Conservation (phyloP, 495 filamentous ascomycete species). For the Lasiosphaeria hispida region DNA sequence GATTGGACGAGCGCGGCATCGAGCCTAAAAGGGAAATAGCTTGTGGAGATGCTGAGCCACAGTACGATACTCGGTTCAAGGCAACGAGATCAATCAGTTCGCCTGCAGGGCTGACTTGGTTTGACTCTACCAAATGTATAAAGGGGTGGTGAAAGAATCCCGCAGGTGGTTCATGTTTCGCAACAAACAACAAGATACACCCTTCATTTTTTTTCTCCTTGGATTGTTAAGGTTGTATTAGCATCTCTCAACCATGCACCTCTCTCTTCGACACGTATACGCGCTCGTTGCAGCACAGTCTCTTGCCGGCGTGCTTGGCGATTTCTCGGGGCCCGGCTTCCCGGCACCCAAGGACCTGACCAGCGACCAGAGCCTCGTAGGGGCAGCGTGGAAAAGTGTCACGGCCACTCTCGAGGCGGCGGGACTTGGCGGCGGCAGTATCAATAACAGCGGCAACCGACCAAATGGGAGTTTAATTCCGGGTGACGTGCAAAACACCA, state of each 20-base stretch:
- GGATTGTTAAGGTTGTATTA: neutral
- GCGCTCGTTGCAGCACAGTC: neutral
- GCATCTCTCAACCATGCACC: constrained; percentile 4
- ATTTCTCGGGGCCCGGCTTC: constrained; percentile 36
- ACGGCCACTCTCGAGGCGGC: constrained; percentile 28
- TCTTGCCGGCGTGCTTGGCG: constrained; percentile 20
- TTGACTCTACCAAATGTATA: neutral
- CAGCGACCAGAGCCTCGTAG: constrained; percentile 36
- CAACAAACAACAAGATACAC: neutral
- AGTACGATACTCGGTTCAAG: too few relatives aligned
- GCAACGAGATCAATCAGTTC: too few relatives aligned
- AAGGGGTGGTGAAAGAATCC: too few relatives aligned
- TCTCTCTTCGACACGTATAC: neutral
- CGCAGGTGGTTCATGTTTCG: too few relatives aligned
- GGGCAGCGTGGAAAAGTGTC: constrained; percentile 41
- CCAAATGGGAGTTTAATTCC: neutral
- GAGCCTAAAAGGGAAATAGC: too few relatives aligned
- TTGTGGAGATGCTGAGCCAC: too few relatives aligned
- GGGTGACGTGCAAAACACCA: constrained; percentile 29
- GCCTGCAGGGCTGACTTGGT: neutral
- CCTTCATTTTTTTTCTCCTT: neutral
- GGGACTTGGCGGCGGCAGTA: neutral
- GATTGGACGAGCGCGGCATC: too few relatives aligned
- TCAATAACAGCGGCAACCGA: constrained; percentile 6
- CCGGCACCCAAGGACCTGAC: constrained; percentile 39